Conservation (phyloP, 257 asterid species). For the Plectranthus barbatus region DNA sequence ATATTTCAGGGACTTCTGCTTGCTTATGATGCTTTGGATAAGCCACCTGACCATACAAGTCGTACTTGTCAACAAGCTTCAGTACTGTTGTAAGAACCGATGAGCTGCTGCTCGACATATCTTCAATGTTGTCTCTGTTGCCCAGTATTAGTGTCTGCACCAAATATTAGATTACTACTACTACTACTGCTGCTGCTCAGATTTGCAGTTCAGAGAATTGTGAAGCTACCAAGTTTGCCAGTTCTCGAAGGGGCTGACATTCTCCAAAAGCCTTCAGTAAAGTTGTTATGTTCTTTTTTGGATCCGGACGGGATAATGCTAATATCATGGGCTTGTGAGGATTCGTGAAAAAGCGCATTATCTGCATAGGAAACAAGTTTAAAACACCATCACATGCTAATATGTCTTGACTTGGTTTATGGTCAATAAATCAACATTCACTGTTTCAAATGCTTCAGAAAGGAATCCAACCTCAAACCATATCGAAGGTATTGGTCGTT, state of each 20-base stretch:
- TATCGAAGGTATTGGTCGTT: conserved; percentile 45
- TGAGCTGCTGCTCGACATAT: conserved; percentile 55
- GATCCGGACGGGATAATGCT: conserved; percentile 64
- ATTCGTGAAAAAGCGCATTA: conserved; percentile 50
- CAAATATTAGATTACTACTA: conserved; percentile 1
- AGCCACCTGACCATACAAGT: conserved; percentile 58
- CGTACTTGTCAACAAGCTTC: conserved; percentile 53
- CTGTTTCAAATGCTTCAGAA: neutral
- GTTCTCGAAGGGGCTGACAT: conserved; percentile 58
- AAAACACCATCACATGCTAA: conserved; percentile 1
- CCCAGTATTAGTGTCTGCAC: conserved; percentile 57
- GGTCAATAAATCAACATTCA: neutral
- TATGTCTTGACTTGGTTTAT: neutral
- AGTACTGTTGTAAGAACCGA: conserved; percentile 48
- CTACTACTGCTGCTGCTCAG: neutral
- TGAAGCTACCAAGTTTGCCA: conserved; percentile 51
- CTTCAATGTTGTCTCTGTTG: conserved; percentile 61
- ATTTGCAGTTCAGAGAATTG: neutral
- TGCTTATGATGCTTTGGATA: conserved; percentile 66
- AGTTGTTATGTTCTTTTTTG: conserved; percentile 57
- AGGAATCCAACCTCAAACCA: conserved; percentile 57
- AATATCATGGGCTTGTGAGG: conserved; percentile 79
- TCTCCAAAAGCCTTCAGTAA: conserved; percentile 68
- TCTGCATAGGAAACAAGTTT: conserved; percentile 32
- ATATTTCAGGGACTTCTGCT: conserved; percentile 54